Conservation (phyloP, 176 grass and related monocot genomes). For the Oryza punctata region DNA sequence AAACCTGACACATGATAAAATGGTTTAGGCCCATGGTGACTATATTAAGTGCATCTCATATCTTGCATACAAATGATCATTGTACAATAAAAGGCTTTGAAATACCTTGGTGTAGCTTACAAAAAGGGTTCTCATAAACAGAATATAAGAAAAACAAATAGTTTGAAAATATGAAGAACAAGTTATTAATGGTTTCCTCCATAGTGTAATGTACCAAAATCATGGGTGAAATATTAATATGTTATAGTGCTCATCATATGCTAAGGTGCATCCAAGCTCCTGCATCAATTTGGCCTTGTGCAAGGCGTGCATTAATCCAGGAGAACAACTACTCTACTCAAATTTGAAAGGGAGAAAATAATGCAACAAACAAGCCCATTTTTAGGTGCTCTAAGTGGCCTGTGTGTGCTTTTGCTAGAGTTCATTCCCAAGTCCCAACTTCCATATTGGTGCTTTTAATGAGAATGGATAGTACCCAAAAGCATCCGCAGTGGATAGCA, state of each 20-base stretch:
- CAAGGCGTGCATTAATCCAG: neutral
- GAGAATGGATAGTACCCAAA: neutral
- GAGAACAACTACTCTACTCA: neutral
- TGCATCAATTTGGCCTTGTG: neutral
- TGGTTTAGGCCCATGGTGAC: neutral
- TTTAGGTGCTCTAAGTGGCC: neutral
- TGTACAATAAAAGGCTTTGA: neutral
- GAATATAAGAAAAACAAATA: neutral
- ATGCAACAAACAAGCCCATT: neutral
- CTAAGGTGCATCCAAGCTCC: no score
- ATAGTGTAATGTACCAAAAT: neutral
- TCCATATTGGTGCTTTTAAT: neutral
- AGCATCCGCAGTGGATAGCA: neutral
- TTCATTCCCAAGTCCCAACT: no score
- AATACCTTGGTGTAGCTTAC: neutral
- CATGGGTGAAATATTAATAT: no score
- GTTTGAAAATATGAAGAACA: neutral
- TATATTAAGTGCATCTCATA: neutral
- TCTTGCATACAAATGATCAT: neutral
- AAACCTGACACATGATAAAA: conserved; percentile 54
- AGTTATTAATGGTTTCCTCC: no score
- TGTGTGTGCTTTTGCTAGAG: neutral
- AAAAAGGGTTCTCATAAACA: neutral
- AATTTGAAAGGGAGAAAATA: neutral
- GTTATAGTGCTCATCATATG: no score